A percentile compares a stretch with the other conserved stretches of the same genome.
Conservation (phyloP, 768 basidiomycete genomes). For the Psilocybe cyanescens region DNA sequence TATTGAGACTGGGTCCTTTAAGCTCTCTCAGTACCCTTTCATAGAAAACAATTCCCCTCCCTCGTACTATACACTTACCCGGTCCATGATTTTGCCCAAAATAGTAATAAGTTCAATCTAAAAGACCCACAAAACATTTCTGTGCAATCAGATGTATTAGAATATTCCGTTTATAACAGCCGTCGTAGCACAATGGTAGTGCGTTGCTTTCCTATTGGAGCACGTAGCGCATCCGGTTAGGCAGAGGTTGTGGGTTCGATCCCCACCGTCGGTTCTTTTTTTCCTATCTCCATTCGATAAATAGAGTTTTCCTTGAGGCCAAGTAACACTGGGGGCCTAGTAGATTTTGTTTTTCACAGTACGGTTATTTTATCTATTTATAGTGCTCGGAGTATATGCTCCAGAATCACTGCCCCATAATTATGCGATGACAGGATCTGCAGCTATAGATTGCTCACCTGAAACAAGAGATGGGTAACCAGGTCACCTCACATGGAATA, state of each 20-base stretch:
- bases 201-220: conserved; percentile 29
- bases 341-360: not conserved
- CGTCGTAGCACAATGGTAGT: conserved; percentile 32
- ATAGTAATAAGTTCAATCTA: too few species aligned
- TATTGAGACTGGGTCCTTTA: too few species aligned
- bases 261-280: conserved; percentile 22
- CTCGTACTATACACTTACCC: too few species aligned
- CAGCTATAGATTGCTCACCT: not conserved
- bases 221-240: conserved; percentile 1
- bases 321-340: not conserved
- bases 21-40: too few species aligned
- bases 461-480: not conserved
- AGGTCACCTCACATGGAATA: not conserved
- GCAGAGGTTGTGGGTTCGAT: conserved; percentile 31
- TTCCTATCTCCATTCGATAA: not conserved
- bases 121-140: too few species aligned
- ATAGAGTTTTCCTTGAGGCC: not conserved
- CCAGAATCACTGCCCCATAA: not conserved
- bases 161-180: not conserved
- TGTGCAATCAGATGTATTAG: too few species aligned
- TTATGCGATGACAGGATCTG: not conserved
- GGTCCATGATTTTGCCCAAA: too few species aligned
- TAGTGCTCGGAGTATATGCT: not conserved
- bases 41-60: too few species aligned
- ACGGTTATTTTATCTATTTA: not conserved